Conservation (phyloP, 164 flowering plant genomes). For the Magnolia officinalis region DNA sequence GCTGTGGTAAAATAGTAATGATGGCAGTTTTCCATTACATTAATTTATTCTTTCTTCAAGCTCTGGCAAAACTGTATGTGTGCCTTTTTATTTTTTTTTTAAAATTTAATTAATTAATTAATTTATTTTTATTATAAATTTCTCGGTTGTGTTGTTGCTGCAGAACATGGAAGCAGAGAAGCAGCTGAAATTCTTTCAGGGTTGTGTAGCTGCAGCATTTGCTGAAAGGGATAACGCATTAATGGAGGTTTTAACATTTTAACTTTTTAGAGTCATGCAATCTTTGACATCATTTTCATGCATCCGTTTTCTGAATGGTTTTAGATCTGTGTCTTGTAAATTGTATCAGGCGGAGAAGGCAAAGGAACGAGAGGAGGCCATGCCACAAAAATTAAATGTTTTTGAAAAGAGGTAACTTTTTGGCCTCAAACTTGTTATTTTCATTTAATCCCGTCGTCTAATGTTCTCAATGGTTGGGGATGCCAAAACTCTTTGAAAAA, state of each 20-base stretch:
- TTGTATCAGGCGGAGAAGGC: conserved; percentile 83
- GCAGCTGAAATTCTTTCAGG: conserved; percentile 88
- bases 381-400: conserved; percentile 44
- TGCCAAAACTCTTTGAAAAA: background rate
- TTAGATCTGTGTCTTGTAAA: conserved; percentile 4
- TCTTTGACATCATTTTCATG: background rate
- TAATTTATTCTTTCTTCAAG: too few species aligned
- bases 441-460: background rate
- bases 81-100: too few species aligned
- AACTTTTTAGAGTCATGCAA: background rate
- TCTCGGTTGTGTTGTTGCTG: conserved; percentile 10
- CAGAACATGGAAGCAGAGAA: conserved; percentile 87
- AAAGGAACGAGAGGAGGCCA: conserved; percentile 74
- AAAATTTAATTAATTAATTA: too few species aligned
- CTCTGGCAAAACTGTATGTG: background rate
- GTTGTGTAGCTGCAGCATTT: conserved; percentile 92
- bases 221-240: conserved; percentile 84
- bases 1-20: too few species aligned
- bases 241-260: conserved; percentile 63
- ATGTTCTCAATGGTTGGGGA: background rate
- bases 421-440: background rate
- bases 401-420: conserved; percentile 47
- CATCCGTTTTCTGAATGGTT: background rate
- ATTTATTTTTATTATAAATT: background rate
- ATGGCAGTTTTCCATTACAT: too few species aligned